Base-by-base conservation (phyloP, 2,329 filamentous ascomycete species). In the Fusarium heterosporum region DNA sequence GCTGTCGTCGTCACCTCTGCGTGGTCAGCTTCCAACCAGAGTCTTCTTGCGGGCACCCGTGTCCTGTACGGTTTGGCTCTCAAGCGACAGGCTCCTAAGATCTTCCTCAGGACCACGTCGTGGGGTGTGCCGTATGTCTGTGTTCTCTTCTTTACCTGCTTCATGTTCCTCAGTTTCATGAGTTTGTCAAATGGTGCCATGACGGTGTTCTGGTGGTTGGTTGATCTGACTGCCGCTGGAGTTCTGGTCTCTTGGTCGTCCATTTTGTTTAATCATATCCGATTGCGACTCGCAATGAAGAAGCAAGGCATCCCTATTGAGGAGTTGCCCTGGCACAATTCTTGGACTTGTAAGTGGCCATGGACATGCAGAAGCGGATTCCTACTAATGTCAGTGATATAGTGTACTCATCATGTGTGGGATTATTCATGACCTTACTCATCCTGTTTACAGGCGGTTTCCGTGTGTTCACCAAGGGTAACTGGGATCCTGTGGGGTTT, bases 401-500 rank as follows among this genome's bases (percentile, higher is more conserved):
- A 88, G 85, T 82, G 13, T 89, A 88, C 66, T 85, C 83, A 13
- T 91, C 91, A 0, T 89, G 83, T 68, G 77, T 80, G 10, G 85
- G 87, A 1, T 80, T 94, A 7, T 73, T 81, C 61, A 85, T 89
- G 80, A 87, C 84, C 72, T 79, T 88, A 28, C 76, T 90, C 39
- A 89, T 93, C 61, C 78, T 93, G 5, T 80, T 93, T 39, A 93
- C 91, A 6, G 86, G 87, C 36, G 90, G 90, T 1, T 93, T 93
- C 68, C 72, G 79, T 3, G 85, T 87, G 5, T 90, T 90, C 59
- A 87, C 86, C 2, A 77, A 77, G 34, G 87, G 87, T 4, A 84
- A 86, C 57, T 90, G 87, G 87, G 79, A 84, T 55, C 72, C 85
- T 1, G 82, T 82, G 19, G 79, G 76, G 2, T 90, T 90, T 66